phyloP scores from a whole-genome alignment of 2,329 filamentous ascomycete species.

The Sclerotinia subarctica region DNA sequence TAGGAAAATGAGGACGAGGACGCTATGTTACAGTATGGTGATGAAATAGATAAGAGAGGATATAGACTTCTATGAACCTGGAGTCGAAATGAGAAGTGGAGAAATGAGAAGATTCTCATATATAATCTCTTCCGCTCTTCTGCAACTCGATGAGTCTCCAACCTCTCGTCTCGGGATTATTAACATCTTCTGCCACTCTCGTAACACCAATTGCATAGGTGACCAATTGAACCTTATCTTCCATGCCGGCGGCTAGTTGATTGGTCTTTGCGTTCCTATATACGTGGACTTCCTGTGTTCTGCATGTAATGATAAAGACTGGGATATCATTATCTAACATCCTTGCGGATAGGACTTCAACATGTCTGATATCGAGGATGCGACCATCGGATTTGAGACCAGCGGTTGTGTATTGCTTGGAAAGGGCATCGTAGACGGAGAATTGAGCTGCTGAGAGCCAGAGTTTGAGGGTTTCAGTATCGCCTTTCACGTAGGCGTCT shows the following conservation, averaged over 20 bases:
- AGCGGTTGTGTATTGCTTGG: slow-evolving; percentile 90
- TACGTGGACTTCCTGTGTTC: slow-evolving; percentile 96
- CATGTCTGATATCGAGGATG: slow-evolving; percentile 91
- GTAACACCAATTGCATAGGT: slow-evolving; percentile 98
- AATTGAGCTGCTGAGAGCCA: slow-evolving; percentile 97
- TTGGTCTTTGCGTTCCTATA: slow-evolving; percentile 89
- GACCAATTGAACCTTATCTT: slow-evolving; percentile 96
- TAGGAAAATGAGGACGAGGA: background rate
- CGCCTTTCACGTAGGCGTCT: slow-evolving; percentile 96
- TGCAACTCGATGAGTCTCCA: slow-evolving; percentile 98
- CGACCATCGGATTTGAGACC: slow-evolving; percentile 93
- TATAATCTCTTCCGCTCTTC: slow-evolving; percentile 93
- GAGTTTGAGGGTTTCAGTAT: slow-evolving; percentile 82
- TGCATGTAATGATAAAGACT: slow-evolving; percentile 94
- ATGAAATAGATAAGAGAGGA: background rate
- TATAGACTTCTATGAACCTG: background rate
- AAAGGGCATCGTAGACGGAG: slow-evolving; percentile 93
- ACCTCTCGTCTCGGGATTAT: slow-evolving; percentile 92
- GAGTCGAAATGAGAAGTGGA: background rate
- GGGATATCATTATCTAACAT: slow-evolving; percentile 85
- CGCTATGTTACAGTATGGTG: background rate
- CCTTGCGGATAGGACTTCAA: slow-evolving; percentile 79
- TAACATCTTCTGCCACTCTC: slow-evolving; percentile 88
- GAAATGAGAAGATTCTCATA: slow-evolving; percentile 45
- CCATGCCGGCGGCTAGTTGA: slow-evolving; percentile 92